Evolutionary conservation across 108 stramenopile genomes (phyloP).

Genomic region (Cyclostephanos tholiformis): DNA sequence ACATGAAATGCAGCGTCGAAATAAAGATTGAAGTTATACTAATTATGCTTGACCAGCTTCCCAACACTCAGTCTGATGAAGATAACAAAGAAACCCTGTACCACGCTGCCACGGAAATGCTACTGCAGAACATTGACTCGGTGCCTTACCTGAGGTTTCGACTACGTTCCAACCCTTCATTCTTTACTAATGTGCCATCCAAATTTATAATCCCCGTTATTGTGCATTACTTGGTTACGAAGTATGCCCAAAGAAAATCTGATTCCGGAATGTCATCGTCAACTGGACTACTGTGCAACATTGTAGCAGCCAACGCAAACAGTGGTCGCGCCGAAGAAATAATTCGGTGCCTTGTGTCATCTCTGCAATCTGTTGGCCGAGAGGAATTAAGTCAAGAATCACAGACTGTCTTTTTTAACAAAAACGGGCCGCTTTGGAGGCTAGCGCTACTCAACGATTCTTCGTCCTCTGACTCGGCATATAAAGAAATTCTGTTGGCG

Average conservation of each 20-base stretch:
- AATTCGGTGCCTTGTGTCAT: conserved; percentile 10
- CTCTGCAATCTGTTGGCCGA: conserved; percentile 1
- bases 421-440: conserved; percentile 29
- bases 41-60: conserved; percentile 24
- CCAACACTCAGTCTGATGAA: conserved; percentile 3
- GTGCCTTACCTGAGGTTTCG: conserved; percentile 11
- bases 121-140: conserved; percentile 12
- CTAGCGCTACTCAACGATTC: conserved; percentile 13
- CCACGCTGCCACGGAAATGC: conserved; percentile 6
- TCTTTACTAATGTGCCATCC: conserved; percentile 22
- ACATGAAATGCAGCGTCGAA: conserved; percentile 8
- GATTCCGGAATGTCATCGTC: conserved; percentile 6
- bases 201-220: conserved; percentile 16
- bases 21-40: conserved; percentile 16
- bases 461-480: conserved; percentile 17
- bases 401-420: conserved; percentile 11
- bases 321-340: conserved; percentile 21
- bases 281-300: conserved; percentile 22
- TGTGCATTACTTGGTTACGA: conserved; percentile 13
- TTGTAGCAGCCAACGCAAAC: conserved; percentile 22
- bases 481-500: conserved; percentile 27
- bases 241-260: conserved; percentile 8
- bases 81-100: conserved; percentile 5
- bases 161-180: conserved; percentile 14
- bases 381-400: not conserved